Conservation (phyloP, 805 yeast species). For the Ogataea ganodermae region DNA sequence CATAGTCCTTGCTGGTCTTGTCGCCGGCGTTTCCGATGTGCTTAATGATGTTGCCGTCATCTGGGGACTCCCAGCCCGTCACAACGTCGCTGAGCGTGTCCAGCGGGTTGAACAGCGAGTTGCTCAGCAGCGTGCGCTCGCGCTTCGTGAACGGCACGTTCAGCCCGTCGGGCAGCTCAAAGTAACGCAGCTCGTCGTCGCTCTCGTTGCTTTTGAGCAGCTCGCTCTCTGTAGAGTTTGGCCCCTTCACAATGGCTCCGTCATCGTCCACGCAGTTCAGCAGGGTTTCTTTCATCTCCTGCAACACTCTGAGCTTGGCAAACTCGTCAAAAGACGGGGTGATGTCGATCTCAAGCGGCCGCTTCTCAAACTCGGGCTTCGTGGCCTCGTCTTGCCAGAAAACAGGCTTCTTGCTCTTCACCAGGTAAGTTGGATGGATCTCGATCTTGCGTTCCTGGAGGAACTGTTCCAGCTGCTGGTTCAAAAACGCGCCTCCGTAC, state of each 20-base stretch:
- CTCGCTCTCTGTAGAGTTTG: conserved; percentile 24
- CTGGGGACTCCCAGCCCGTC: conserved; percentile 38
- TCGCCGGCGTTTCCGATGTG: conserved; percentile 30
- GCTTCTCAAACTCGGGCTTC: conserved; percentile 30
- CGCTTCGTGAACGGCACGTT: conserved; percentile 53
- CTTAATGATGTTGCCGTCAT: conserved; percentile 55
- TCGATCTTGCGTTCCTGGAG: conserved; percentile 37
- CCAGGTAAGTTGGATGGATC: conserved; percentile 49
- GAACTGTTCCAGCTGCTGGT: conserved; percentile 50
- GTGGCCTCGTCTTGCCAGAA: conserved; percentile 32
- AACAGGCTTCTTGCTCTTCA: conserved; percentile 45
- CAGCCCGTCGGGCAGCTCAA: conserved; percentile 80
- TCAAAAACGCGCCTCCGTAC: conserved; percentile 70
- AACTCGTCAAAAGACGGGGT: conserved; percentile 55
- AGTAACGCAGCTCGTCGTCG: conserved; percentile 44
- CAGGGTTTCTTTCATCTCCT: conserved; percentile 76
- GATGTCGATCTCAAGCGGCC: conserved; percentile 38
- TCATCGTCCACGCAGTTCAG: conserved; percentile 46
- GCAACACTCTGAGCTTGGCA: conserved; percentile 55
- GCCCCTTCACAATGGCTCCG: conserved; percentile 17
- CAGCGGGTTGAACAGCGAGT: conserved; percentile 69
- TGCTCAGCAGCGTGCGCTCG: conserved; percentile 66
- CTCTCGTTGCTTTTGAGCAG: conserved; percentile 28
- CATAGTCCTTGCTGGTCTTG: conserved; percentile 58
- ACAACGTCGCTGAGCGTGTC: conserved; percentile 34